phyloP scores from a whole-genome alignment of 2,329 filamentous ascomycete genomes.

The Penicillium frequentans region DNA sequence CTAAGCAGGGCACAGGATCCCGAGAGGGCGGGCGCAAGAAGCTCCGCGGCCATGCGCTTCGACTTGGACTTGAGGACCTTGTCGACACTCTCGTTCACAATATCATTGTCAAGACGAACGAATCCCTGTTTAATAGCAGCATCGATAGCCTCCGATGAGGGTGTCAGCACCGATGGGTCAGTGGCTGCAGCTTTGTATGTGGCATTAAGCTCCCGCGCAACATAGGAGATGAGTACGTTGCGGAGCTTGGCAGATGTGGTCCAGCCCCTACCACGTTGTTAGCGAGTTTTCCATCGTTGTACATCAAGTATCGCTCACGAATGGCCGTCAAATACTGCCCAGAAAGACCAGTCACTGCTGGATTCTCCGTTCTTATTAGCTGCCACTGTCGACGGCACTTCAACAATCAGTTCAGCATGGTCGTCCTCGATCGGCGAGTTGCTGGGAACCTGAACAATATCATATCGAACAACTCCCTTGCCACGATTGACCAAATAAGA shows the following conservation, averaged over 20 bases:
- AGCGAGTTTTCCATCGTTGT: background rate
- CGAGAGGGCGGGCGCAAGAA: constrained; percentile 87
- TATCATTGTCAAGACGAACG: constrained; percentile 84
- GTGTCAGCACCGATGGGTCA: constrained; percentile 59
- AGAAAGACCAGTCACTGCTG: constrained; percentile 97
- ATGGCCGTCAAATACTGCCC: constrained; percentile 98
- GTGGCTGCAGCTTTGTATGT: constrained; percentile 77
- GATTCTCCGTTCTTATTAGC: constrained; percentile 55
- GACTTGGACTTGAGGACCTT: constrained; percentile 88
- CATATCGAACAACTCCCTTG: constrained; percentile 88
- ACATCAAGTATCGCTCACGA: constrained; percentile 60
- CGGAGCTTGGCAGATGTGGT: constrained; percentile 95
- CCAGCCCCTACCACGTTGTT: constrained; percentile 69
- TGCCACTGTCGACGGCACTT: constrained; percentile 67
- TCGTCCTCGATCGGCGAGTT: constrained; percentile 99
- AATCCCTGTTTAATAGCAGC: constrained; percentile 91
- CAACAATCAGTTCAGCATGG: constrained; percentile 96
- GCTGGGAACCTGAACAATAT: constrained; percentile 89
- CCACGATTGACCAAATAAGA: constrained; percentile 89
- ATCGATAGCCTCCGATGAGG: constrained; percentile 79
- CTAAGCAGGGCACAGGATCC: constrained; percentile 96
- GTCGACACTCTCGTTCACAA: constrained; percentile 87
- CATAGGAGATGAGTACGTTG: constrained; percentile 87
- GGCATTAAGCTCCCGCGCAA: constrained; percentile 86
- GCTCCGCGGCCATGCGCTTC: constrained; percentile 85